phyloP scores from a whole-genome alignment of 228 moss, liverwort and hornwort species.

The Sphagnum fallax region DNA sequence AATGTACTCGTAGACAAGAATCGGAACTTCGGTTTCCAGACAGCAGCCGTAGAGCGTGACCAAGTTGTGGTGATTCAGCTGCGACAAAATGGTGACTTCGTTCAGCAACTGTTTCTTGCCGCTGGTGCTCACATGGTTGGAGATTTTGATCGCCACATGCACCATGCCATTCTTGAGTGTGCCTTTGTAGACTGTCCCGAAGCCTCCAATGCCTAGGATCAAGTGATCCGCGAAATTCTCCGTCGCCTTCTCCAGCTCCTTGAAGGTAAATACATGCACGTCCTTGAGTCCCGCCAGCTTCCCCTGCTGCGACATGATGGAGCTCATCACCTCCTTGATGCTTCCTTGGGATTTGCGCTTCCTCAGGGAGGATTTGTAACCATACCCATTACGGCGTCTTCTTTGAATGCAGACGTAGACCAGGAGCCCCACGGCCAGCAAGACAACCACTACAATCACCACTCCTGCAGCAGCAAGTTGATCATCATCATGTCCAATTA shows the following conservation, averaged over 20 bases:
- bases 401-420: too few relatives aligned
- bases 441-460: too few relatives aligned
- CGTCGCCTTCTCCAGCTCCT: constrained; percentile 8
- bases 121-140: background rate
- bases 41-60: constrained; percentile 7
- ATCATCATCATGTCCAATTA: too few relatives aligned
- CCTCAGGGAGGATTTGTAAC: too few relatives aligned
- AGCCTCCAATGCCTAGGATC: constrained; percentile 4
- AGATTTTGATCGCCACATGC: constrained; percentile 4
- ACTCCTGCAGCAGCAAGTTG: too few relatives aligned
- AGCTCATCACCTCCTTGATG: too few relatives aligned
- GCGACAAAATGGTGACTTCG: constrained; percentile 27
- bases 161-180: background rate
- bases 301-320: too few relatives aligned
- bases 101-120: constrained; percentile 19
- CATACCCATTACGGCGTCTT: too few relatives aligned
- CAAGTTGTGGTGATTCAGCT: constrained; percentile 9
- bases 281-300: background rate
- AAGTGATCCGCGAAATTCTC: background rate
- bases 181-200: constrained; percentile 11
- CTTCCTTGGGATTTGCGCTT: too few relatives aligned
- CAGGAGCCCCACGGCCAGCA: too few relatives aligned
- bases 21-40: constrained; percentile 2
- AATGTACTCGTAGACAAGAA: constrained; percentile 24
- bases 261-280: background rate